Evolutionary conservation across 208 protist species (phyloP), one percentile per base, ranked within the genome.

Genomic region (Acanthamoeba culbertsoni): DNA sequence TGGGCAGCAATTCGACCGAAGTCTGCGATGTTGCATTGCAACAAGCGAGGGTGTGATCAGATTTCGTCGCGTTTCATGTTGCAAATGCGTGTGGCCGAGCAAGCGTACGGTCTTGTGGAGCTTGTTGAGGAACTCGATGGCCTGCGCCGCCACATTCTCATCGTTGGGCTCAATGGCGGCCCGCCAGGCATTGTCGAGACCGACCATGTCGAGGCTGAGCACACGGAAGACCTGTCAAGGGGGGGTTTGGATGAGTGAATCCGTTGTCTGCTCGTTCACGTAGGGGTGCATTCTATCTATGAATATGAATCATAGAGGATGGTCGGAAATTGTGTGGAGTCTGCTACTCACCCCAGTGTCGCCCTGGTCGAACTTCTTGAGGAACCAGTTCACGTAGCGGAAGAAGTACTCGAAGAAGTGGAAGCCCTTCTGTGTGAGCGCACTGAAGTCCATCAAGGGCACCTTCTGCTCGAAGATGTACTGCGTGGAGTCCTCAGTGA

Each of bases 171-270:
- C 89, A 6, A 95, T 37, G 48, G 71, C 82, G 20, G 93, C 92
- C 40, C 90, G 93, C 94, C 94, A 95, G 46, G 91, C 46, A 93
- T 94, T 88, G 43, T 94, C 93, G 23, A 94, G 35, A 12, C 93
- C 94, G 46, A 94, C 48, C 6, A 93, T 45, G 40, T 63, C 33
- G 26, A 35, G 45, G 86, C 31, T 77, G 53, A 75, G 53, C 62
- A 92, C 40, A 14, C 84, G 42, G 48, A 40, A 79, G 14, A 63
- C 28, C 53, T 35, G 42, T n/a, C 14, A 59, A 23, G 14, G 51
- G 16, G 14, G 23, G 23, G 51, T 59, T 59, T n/a, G n/a, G n/a
- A n/a, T n/a, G n/a, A n/a, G n/a, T n/a, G n/a, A n/a, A n/a, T n/a
- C n/a, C n/a, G n/a, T n/a, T n/a, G n/a, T n/a, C n/a, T n/a, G n/a